Evolutionary conservation across 1,284 basidiomycete genomes (phyloP), one percentile per base, ranked within the genome.

Genomic region (Tilletia setariae): DNA sequence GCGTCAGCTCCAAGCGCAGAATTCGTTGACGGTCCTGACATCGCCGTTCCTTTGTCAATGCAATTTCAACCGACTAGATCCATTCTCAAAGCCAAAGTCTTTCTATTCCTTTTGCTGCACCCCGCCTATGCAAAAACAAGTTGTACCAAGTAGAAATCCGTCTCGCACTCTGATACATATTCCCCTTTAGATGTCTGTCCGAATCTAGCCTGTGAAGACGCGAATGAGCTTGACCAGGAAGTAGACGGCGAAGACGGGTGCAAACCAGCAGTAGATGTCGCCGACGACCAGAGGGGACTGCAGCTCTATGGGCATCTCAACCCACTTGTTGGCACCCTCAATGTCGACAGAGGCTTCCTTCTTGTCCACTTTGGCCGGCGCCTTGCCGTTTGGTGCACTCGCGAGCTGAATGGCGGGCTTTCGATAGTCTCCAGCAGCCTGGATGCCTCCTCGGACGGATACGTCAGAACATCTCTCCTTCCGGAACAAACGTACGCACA

Each of bases 251-350:
- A 61, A 19, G 65, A 23, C 71, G 21, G 69, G 63, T 9, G 62
- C 63, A 51, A 56, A 74, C 75, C 75, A 78, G 66, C 68, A 70
- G 42, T 53, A 59, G 1, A 73, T 70, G 67, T 78, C 74, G 23
- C 74, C 74, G 19, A 78, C 46, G 66, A 76, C 77, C 2, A 40
- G 67, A 47, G 71, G 21, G 30, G 69, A 71, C 43, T 70, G 65
- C 56, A 78, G 65, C 62, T 76, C 65, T 8, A 68, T 72, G 1
- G 74, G 73, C 11, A 78, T 35, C 46, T 76, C 73, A 1, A 75
- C 76, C 44, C 63, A 78, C 42, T 68, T 11, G 2, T 25, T 30
- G 19, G 28, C 9, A 7, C 25, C 25, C 21, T 56, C 51, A 6
- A 28, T 64, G 8, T 25, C 47, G 21, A 21, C 64, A 11, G 47